A percentile compares a stretch with the other conserved stretches of the same genome.
Conservation (phyloP, 2,329 filamentous ascomycete genomes). For the Aspergillus piperis region DNA sequence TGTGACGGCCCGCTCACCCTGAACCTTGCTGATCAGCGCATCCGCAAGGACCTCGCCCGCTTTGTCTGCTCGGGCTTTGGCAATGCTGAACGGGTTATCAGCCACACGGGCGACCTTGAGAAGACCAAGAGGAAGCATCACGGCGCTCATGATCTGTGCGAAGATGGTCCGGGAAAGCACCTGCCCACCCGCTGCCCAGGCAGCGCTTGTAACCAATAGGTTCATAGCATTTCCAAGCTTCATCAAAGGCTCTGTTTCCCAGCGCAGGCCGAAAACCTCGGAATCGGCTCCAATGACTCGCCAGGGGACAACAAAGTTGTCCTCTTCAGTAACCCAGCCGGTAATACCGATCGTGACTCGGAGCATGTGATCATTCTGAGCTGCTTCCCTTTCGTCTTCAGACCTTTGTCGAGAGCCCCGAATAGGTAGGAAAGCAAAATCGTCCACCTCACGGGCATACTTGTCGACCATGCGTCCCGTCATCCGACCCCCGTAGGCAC, state of each 20-base stretch:
- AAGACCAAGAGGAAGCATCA: conserved; percentile 69
- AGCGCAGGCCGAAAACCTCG: conserved; percentile 81
- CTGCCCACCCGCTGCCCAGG: conserved; percentile 77
- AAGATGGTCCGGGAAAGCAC: conserved; percentile 73
- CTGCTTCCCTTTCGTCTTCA: conserved; percentile 42
- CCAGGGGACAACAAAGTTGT: conserved; percentile 78
- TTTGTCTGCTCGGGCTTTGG: conserved; percentile 75
- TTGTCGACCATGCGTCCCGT: conserved; percentile 82
- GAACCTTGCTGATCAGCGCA: conserved; percentile 76
- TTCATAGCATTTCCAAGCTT: conserved; percentile 78
- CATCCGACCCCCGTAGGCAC: conserved; percentile 84
- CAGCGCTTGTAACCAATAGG: conserved; percentile 73
- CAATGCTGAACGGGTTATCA: conserved; percentile 80
- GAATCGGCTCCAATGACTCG: conserved; percentile 68
- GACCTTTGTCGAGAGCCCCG: conserved; percentile 56
- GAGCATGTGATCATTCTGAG: conserved; percentile 63
- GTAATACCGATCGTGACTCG: conserved; percentile 80
- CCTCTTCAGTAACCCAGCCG: conserved; percentile 74
- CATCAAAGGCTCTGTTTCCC: conserved; percentile 75
- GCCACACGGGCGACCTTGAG: conserved; percentile 67
- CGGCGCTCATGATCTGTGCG: conserved; percentile 63
- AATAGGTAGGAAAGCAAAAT: conserved; percentile 83
- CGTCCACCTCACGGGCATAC: conserved; percentile 82
- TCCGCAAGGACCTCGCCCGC: conserved; percentile 79
- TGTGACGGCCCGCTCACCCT: conserved; percentile 78